Evolutionary conservation across 2,329 filamentous ascomycete species (phyloP).

Genomic region (Botrytis sinoallii): DNA sequence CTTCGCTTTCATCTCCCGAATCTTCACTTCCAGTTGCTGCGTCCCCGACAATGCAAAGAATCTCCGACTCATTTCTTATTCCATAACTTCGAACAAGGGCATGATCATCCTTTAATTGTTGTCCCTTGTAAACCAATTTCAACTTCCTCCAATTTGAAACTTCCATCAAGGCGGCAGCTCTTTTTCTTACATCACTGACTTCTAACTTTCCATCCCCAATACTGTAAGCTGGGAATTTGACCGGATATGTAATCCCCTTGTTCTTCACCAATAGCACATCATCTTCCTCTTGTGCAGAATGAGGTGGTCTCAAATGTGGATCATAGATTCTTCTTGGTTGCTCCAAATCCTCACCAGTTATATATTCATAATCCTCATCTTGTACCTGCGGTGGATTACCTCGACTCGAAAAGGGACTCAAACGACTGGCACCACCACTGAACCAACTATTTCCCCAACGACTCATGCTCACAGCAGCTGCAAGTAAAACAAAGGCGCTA

Average conservation of each 20-base stretch:
- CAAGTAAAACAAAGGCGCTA: slow-evolving; percentile 30
- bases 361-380: slow-evolving; percentile 77
- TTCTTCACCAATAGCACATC: slow-evolving; percentile 70
- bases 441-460: slow-evolving; percentile 36
- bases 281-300: slow-evolving; percentile 52
- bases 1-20: slow-evolving; percentile 45
- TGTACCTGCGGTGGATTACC: slow-evolving; percentile 58
- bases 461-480: slow-evolving; percentile 36
- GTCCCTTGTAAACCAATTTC: slow-evolving; percentile 72
- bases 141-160: slow-evolving; percentile 56
- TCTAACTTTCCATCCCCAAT: slow-evolving; percentile 71
- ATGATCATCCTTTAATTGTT: slow-evolving; percentile 62
- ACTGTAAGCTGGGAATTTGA: slow-evolving; percentile 71
- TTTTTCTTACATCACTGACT: slow-evolving; percentile 63
- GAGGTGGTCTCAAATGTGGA: slow-evolving; percentile 41
- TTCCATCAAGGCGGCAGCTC: slow-evolving; percentile 65
- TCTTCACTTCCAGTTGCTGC: slow-evolving; percentile 44
- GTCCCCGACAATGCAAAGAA: slow-evolving; percentile 57
- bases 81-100: slow-evolving; percentile 56
- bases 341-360: slow-evolving; percentile 71
- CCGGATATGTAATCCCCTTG: slow-evolving; percentile 61
- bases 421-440: slow-evolving; percentile 29
- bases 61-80: slow-evolving; percentile 60
- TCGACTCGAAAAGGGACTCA: slow-evolving; percentile 37
- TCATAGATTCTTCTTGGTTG: slow-evolving; percentile 45